Evolutionary conservation across 176 grass and related monocot genomes (phyloP).

Genomic region (Lolium rigidum): DNA sequence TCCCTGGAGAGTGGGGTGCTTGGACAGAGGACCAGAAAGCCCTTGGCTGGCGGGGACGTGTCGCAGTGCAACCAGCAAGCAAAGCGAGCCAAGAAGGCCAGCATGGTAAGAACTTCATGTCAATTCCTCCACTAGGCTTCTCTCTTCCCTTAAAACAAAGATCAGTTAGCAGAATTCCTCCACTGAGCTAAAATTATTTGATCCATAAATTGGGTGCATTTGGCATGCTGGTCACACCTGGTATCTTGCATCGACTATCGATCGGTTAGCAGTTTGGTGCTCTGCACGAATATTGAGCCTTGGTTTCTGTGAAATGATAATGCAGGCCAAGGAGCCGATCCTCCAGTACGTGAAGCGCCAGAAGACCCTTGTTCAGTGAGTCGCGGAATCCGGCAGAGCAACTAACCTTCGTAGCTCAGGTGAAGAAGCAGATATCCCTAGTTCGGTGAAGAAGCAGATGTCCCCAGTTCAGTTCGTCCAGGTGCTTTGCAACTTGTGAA

Average conservation of each 20-base stretch:
- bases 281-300: background rate
- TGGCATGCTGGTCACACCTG: background rate
- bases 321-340: conserved; percentile 84
- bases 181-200: background rate
- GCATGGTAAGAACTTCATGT: conserved; percentile 56
- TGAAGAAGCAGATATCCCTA: conserved; percentile 34
- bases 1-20: conserved; percentile 88
- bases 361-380: conserved; percentile 56
- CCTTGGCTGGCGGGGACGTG: conserved; percentile 37
- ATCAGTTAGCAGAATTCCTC: conserved; percentile 56
- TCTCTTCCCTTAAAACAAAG: conserved; percentile 1
- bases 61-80: conserved; percentile 51
- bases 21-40: conserved; percentile 54
- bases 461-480: conserved; percentile 24
- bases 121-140: background rate
- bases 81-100: conserved; percentile 81
- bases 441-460: conserved; percentile 36
- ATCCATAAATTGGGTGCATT: background rate
- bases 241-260: background rate
- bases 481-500: conserved; percentile 38
- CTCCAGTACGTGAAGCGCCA: conserved; percentile 71
- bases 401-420: conserved; percentile 25
- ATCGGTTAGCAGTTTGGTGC: background rate
- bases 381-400: background rate
- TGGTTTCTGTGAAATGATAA: conserved; percentile 11